Conservation (phyloP, 2,329 filamentous ascomycete genomes). For the Stagonosporopsis chrysanthemi region DNA sequence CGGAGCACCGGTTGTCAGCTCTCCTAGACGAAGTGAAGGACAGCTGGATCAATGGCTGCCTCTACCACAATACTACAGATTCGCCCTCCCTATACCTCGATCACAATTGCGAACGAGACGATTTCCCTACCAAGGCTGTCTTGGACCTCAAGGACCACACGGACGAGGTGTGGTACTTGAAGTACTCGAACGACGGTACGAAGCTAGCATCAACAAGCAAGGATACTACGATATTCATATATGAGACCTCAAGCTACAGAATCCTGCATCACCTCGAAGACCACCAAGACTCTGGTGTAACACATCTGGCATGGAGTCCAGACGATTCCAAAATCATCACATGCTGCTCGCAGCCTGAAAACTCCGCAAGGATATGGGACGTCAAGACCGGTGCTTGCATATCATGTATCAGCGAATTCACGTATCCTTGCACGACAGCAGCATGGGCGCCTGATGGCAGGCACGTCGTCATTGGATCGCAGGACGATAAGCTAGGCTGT, state of each 20-base stretch:
- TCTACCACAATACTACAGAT: conserved; percentile 83
- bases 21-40: conserved; percentile 85
- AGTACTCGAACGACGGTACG: conserved; percentile 87
- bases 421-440: conserved; percentile 86
- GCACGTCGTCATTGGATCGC: conserved; percentile 74
- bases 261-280: conserved; percentile 69
- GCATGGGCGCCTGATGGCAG: conserved; percentile 85
- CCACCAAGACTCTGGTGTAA: conserved; percentile 74
- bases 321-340: conserved; percentile 87
- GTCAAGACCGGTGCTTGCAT: conserved; percentile 60
- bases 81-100: conserved; percentile 89
- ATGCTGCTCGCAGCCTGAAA: conserved; percentile 72
- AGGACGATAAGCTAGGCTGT: conserved; percentile 48
- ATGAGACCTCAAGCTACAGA: conserved; percentile 76
- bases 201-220: conserved; percentile 83
- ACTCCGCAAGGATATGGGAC: conserved; percentile 78
- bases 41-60: conserved; percentile 80
- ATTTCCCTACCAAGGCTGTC: conserved; percentile 78
- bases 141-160: conserved; percentile 75
- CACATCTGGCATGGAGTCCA: conserved; percentile 88
- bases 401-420: conserved; percentile 69
- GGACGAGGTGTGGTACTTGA: conserved; percentile 90
- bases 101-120: conserved; percentile 79
- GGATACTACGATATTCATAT: conserved; percentile 79
- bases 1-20: conserved; percentile 83